A percentile compares a stretch with the other conserved stretches of the same genome.
These are phyloP conservation scores for Penicillium maclennaniae DNA, from an alignment of 495 filamentous ascomycete species.

Conservation along the genomic window DNA sequence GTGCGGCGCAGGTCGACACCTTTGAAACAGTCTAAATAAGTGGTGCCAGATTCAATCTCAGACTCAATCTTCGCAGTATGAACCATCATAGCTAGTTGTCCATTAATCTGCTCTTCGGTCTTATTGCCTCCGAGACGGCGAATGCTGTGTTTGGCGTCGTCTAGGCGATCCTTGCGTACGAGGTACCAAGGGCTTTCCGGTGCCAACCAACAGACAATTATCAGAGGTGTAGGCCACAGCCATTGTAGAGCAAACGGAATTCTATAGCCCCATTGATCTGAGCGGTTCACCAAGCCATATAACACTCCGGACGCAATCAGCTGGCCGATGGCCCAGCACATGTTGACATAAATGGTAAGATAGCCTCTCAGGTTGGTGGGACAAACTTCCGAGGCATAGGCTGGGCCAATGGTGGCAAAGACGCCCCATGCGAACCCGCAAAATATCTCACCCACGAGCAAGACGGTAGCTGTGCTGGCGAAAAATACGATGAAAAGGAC, in stretches of 20 bases:
- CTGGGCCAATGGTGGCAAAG: slow-evolving; percentile 53
- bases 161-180: slow-evolving; percentile 51
- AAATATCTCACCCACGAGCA: slow-evolving; percentile 42
- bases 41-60: slow-evolving; percentile 53
- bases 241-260: slow-evolving; percentile 62
- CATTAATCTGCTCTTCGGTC: slow-evolving; percentile 42
- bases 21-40: slow-evolving; percentile 67
- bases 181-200: slow-evolving; percentile 66
- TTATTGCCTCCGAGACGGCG: slow-evolving; percentile 44
- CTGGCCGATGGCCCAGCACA: slow-evolving; percentile 67
- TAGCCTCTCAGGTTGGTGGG: slow-evolving; percentile 54
- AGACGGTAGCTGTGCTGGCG: slow-evolving; percentile 35
- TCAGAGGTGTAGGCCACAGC: slow-evolving; percentile 60
- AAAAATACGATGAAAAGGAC: slow-evolving; percentile 57
- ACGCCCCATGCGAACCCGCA: slow-evolving; percentile 51
- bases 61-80: slow-evolving; percentile 60
- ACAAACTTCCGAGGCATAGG: slow-evolving; percentile 62
- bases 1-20: slow-evolving; percentile 66
- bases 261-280: slow-evolving; percentile 44
- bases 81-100: slow-evolving; percentile 53
- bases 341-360: slow-evolving; percentile 57
- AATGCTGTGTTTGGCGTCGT: slow-evolving; percentile 42
- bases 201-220: slow-evolving; percentile 52
- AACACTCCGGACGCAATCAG: slow-evolving; percentile 54
- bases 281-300: slow-evolving; percentile 39